These are phyloP conservation scores for Zygotorulaspora chibaensis DNA, from an alignment of 805 yeast genomes.

Conservation along the genomic window DNA sequence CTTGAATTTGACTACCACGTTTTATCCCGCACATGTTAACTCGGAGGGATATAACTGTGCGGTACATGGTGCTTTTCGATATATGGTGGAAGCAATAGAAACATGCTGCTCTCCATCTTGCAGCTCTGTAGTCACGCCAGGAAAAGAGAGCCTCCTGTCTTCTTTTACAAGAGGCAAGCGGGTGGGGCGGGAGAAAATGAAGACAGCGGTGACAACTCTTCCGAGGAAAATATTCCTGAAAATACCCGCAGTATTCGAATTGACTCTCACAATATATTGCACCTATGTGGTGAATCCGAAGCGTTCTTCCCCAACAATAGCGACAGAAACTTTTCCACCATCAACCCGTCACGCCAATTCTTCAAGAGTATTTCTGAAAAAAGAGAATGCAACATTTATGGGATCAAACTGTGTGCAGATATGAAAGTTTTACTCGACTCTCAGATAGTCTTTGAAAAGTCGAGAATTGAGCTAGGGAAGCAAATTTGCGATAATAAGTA, in stretches of 20 bases:
- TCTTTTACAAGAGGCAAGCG: background rate
- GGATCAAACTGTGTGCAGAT: background rate
- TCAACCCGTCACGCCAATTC: background rate
- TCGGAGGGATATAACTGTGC: constrained; percentile 1
- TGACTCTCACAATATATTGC: background rate
- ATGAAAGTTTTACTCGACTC: background rate
- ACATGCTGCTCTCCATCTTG: constrained; percentile 7
- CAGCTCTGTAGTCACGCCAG: constrained; percentile 9
- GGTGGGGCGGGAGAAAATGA: constrained; percentile 2
- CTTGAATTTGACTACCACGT: constrained; percentile 5
- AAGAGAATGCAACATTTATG: background rate
- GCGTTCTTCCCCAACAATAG: background rate
- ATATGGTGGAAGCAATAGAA: constrained; percentile 6
- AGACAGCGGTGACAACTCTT: constrained; percentile 1
- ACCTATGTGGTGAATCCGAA: background rate
- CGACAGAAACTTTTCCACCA: background rate
- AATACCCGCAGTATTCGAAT: background rate
- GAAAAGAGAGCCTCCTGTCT: constrained; percentile 6
- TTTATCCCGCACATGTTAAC: constrained; percentile 1
- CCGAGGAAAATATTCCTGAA: background rate
- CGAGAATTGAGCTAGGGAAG: background rate
- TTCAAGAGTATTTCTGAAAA: background rate
- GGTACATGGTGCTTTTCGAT: constrained; percentile 9
- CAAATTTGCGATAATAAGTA: background rate
- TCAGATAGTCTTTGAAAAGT: background rate